These are phyloP conservation scores for Microdochium paspali DNA, from an alignment of 2,329 filamentous ascomycete genomes.

Conservation along the genomic window DNA sequence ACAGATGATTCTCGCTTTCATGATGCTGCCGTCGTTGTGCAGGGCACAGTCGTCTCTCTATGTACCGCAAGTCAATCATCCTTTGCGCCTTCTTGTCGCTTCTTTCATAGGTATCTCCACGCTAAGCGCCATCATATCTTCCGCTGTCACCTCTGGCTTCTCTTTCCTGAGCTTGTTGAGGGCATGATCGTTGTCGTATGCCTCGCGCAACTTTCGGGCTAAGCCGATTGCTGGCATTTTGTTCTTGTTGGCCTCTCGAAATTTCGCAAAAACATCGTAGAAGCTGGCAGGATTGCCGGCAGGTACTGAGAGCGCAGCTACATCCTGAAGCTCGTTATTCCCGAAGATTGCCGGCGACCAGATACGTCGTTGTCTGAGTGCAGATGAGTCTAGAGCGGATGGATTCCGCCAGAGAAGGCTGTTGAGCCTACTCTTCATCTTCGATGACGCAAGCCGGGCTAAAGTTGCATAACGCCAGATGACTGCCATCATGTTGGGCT, in stretches of 20 bases:
- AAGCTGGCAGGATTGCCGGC: background rate
- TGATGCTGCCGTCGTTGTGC: too few species aligned
- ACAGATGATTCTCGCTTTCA: too few species aligned
- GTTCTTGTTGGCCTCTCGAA: background rate
- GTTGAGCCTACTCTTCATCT: slow-evolving; percentile 12
- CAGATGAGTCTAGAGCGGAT: background rate
- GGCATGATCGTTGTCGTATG: slow-evolving; percentile 12
- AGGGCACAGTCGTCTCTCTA: background rate
- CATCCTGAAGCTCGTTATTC: slow-evolving; percentile 8
- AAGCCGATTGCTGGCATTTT: slow-evolving; percentile 7
- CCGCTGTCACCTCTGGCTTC: background rate
- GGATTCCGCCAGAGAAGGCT: slow-evolving; percentile 6
- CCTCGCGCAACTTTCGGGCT: slow-evolving; percentile 13
- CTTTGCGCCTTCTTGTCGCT: background rate
- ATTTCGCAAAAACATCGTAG: background rate
- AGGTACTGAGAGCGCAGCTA: background rate
- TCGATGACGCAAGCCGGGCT: slow-evolving; percentile 4
- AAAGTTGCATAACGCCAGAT: slow-evolving; percentile 17
- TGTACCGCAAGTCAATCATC: background rate
- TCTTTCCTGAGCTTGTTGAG: background rate
- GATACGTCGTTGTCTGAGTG: slow-evolving; percentile 8
- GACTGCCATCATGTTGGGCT: slow-evolving; percentile 19
- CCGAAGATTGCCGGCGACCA: slow-evolving; percentile 19
- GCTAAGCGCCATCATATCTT: background rate
- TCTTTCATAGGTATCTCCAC: background rate